A percentile compares a stretch with the other conserved stretches of the same genome.
Evolutionary conservation across 2,329 filamentous ascomycete species (phyloP).

Genomic region (Pseudogymnoascus pannorum): DNA sequence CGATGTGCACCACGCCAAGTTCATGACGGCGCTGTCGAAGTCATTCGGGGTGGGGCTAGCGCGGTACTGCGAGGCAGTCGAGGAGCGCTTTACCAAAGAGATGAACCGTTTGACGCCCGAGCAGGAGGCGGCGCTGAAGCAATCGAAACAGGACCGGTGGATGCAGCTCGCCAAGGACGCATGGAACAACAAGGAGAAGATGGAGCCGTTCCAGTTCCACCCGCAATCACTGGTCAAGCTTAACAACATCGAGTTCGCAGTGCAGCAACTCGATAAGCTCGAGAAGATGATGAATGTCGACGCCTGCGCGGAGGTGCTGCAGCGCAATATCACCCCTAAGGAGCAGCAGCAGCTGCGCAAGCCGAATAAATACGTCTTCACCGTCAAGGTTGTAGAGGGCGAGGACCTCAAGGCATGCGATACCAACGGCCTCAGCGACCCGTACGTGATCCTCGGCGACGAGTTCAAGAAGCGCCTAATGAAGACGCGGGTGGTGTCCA

Average conservation of each 20-base stretch:
- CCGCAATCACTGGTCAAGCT: constrained; percentile 95
- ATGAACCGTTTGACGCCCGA: constrained; percentile 90
- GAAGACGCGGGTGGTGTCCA: constrained; percentile 88
- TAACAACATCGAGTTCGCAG: constrained; percentile 94
- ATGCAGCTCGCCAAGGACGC: constrained; percentile 90
- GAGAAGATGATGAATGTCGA: constrained; percentile 89
- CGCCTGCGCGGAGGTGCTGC: constrained; percentile 74
- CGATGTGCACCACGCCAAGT: constrained; percentile 86
- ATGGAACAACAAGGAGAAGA: constrained; percentile 84
- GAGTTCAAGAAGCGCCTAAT: constrained; percentile 95
- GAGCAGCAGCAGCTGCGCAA: constrained; percentile 54
- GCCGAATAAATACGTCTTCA: constrained; percentile 89
- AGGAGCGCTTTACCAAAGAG: constrained; percentile 76
- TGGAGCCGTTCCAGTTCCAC: constrained; percentile 95
- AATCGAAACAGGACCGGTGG: constrained; percentile 85
- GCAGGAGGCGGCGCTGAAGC: constrained; percentile 69
- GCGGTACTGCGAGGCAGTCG: constrained; percentile 85
- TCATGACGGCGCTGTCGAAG: constrained; percentile 90
- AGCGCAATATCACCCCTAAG: constrained; percentile 64
- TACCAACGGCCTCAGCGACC: constrained; percentile 86
- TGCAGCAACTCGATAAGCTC: constrained; percentile 83
- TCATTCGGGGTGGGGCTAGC: constrained; percentile 76
- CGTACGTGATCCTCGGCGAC: constrained; percentile 92
- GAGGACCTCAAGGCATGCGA: constrained; percentile 98
- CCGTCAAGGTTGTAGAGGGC: constrained; percentile 95